phyloP scores from a whole-genome alignment of 2,329 filamentous ascomycete species.

The Pseudogymnoascus sp. region DNA sequence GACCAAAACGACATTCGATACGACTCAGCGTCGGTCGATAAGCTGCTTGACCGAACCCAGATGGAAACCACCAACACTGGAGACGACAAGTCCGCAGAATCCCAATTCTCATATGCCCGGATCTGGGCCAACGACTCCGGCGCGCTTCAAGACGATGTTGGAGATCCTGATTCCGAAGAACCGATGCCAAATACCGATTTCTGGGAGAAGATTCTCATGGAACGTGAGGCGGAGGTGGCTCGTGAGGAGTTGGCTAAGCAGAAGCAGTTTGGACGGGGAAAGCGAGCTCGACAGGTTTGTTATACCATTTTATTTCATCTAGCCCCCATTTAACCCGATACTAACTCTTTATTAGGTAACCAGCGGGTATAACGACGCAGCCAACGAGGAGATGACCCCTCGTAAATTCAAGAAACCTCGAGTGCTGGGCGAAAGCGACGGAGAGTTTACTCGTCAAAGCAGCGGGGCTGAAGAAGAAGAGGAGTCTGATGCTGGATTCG shows the following conservation, averaged over 20 bases:
- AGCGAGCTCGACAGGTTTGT: slow-evolving; percentile 42
- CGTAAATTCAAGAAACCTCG: background rate
- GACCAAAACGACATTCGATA: slow-evolving; percentile 71
- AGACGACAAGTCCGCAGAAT: slow-evolving; percentile 60
- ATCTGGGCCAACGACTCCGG: slow-evolving; percentile 85
- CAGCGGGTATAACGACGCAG: slow-evolving; percentile 13
- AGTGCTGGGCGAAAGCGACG: slow-evolving; percentile 8
- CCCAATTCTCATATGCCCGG: slow-evolving; percentile 80
- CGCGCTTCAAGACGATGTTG: slow-evolving; percentile 56
- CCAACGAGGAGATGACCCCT: slow-evolving; percentile 14
- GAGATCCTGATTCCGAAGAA: slow-evolving; percentile 45
- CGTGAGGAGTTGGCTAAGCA: slow-evolving; percentile 61
- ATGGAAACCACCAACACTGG: slow-evolving; percentile 64
- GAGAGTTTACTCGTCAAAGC: slow-evolving; percentile 14
- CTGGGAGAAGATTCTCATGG: slow-evolving; percentile 84
- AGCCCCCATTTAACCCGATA: background rate
- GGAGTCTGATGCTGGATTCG: background rate
- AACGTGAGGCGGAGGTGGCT: slow-evolving; percentile 73
- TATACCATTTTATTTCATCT: background rate
- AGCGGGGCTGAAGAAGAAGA: slow-evolving; percentile 14
- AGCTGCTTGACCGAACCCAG: slow-evolving; percentile 78
- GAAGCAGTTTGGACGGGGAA: slow-evolving; percentile 78
- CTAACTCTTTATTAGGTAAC: slow-evolving; percentile 10
- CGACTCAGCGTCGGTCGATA: slow-evolving; percentile 75
- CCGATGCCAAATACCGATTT: slow-evolving; percentile 58